Evolutionary conservation across 306 rosid species (phyloP), one percentile per base, ranked within the genome.

Genomic region (Lupinus albus): DNA sequence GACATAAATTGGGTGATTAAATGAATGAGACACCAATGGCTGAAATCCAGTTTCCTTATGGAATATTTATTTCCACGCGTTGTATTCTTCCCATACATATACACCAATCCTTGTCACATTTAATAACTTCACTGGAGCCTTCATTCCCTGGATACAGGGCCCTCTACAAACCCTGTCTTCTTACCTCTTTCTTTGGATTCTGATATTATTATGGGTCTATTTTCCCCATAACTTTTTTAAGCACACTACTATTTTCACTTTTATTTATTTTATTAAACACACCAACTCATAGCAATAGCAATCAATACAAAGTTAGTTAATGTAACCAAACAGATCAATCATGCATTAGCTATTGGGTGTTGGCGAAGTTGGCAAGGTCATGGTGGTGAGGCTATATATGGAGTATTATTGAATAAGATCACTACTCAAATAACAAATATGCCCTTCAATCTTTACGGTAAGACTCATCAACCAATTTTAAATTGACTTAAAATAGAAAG

Each of bases 1-100:
- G 71, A 92, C 87, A 60, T 93, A 90, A 72, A 93, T 86, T 2
- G 90, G 90, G 64, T 93, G 96, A 78, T 93, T 93, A 97, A 97
- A 93, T 2, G 86, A 74, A 79, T 93, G 97, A 41, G 87, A 57
- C 95, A 94, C 96, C 95, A 91, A 73, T 88, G 99, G 83, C 99
- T 94, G 80, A 97, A 94, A 56, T 94, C 99, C 52, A 88, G 86
- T 70, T 74, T 72, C 78, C 82, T 85, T 12, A 55, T 76, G 39
- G 97, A 82, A 20, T 86, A 86, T 75, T 78, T 89, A 68, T 78
- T 79, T 3, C 73, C 80, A 6, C 62, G 78, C 6, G 53, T 41
- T 2, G 39, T 14, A 42, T 16, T 71, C 81, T 79, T 89, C 46
- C 96, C 82, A 12, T 70, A 25, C 30, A 25, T n/a, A n/a, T n/a